Percentiles rank a stretch among this genome's conserved stretches.
These are phyloP conservation scores for Davidsoniella australis DNA, from an alignment of 2,329 filamentous ascomycete genomes.

Conservation along the genomic window DNA sequence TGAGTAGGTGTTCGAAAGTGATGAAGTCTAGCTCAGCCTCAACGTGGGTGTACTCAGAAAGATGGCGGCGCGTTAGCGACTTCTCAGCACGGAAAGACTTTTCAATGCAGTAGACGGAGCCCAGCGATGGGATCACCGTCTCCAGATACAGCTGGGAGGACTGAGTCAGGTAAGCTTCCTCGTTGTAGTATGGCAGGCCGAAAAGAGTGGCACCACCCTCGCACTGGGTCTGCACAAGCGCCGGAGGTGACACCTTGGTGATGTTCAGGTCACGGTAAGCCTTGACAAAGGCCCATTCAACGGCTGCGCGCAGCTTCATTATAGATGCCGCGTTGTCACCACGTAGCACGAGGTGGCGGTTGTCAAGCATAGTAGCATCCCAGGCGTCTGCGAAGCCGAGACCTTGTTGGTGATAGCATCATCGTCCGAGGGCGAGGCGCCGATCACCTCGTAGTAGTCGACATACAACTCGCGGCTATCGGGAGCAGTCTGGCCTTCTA, in stretches of 20 bases:
- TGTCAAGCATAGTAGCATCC: slow-evolving; percentile 55
- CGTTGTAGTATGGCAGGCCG: slow-evolving; percentile 74
- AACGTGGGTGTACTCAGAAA: slow-evolving; percentile 93
- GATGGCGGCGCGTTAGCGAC: slow-evolving; percentile 78
- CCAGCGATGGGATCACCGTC: slow-evolving; percentile 76
- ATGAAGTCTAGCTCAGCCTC: slow-evolving; percentile 96
- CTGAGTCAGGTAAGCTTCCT: slow-evolving; percentile 86
- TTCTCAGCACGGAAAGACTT: slow-evolving; percentile 98
- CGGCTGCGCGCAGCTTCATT: slow-evolving; percentile 69
- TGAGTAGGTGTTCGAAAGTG: slow-evolving; percentile 72
- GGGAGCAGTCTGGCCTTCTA: slow-evolving; percentile 59
- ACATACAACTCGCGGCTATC: slow-evolving; percentile 77
- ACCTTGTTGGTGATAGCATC: slow-evolving; percentile 78
- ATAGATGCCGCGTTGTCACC: slow-evolving; percentile 71
- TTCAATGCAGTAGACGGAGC: slow-evolving; percentile 94
- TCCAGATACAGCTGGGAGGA: slow-evolving; percentile 96
- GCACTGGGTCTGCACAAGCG: slow-evolving; percentile 86
- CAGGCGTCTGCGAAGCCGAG: slow-evolving; percentile 27
- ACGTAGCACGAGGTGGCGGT: slow-evolving; percentile 70
- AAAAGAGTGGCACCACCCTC: slow-evolving; percentile 88
- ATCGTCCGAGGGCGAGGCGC: slow-evolving; percentile 65
- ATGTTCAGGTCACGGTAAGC: slow-evolving; percentile 62
- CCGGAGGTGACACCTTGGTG: slow-evolving; percentile 73
- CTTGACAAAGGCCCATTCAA: slow-evolving; percentile 65
- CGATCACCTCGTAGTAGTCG: slow-evolving; percentile 72